phyloP scores from a whole-genome alignment of 1,284 basidiomycete genomes.

The Golubevia sp. region DNA sequence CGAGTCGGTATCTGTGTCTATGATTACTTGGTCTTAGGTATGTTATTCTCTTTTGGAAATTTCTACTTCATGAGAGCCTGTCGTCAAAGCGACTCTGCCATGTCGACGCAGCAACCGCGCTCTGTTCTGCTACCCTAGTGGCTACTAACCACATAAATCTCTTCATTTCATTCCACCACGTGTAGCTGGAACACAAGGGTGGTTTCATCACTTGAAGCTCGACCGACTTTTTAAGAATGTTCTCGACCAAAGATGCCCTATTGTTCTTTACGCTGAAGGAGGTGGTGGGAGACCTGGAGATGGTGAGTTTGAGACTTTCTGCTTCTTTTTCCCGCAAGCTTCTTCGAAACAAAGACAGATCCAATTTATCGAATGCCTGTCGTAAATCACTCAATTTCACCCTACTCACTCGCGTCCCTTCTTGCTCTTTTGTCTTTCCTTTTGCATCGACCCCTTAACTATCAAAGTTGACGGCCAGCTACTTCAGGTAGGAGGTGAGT shows the following conservation, averaged over 20 bases:
- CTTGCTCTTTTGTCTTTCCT: too few species aligned
- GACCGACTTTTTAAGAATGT: constrained; percentile 24
- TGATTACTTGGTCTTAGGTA: constrained; percentile 33
- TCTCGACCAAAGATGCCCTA: constrained; percentile 18
- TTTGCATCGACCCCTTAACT: too few species aligned
- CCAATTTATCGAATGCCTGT: too few species aligned
- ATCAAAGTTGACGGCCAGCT: too few species aligned
- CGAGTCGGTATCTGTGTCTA: constrained; percentile 15
- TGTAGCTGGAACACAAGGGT: constrained; percentile 33
- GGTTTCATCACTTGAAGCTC: constrained; percentile 31
- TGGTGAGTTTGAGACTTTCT: constrained; percentile 12
- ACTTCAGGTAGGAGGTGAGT: too few species aligned
- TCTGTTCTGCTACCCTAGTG: not conserved
- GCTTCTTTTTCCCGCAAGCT: not conserved
- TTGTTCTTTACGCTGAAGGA: constrained; percentile 38
- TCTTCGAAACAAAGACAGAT: too few species aligned
- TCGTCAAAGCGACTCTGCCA: not conserved
- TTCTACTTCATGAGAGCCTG: not conserved
- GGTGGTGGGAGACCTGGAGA: constrained; percentile 38
- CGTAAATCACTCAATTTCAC: too few species aligned
- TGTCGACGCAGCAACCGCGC: not conserved
- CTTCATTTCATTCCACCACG: not conserved
- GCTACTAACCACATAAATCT: not conserved
- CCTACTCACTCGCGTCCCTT: too few species aligned
- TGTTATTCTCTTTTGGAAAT: not conserved